Conservation (phyloP, 148 eudicot species). For the Nepenthes gracilis region DNA sequence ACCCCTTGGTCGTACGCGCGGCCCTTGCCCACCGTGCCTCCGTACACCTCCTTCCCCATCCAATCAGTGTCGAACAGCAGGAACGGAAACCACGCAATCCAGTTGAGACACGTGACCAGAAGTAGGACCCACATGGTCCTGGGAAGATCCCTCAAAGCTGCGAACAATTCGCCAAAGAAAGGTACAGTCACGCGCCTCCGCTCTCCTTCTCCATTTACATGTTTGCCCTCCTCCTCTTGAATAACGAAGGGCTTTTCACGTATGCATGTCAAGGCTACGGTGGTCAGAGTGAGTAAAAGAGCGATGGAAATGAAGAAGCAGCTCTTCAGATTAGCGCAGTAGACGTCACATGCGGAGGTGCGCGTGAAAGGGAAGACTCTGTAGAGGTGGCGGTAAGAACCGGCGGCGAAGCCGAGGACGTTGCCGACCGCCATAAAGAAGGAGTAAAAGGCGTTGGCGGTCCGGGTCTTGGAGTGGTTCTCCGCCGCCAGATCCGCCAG, state of each 20-base stretch:
- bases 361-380: slow-evolving; percentile 43
- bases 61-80: slow-evolving; percentile 59
- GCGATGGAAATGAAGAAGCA: slow-evolving; percentile 27
- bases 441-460: background rate
- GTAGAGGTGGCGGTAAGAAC: slow-evolving; percentile 39
- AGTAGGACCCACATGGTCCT: slow-evolving; percentile 45
- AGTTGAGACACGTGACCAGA: slow-evolving; percentile 45
- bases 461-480: slow-evolving; percentile 1
- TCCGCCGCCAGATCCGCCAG: background rate
- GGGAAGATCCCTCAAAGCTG: slow-evolving; percentile 36
- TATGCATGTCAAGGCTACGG: slow-evolving; percentile 1
- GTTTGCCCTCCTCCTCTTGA: background rate
- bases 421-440: slow-evolving; percentile 50
- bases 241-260: background rate
- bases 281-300: slow-evolving; percentile 16
- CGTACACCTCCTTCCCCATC: slow-evolving; percentile 64
- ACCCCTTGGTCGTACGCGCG: slow-evolving; percentile 37
- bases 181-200: slow-evolving; percentile 22
- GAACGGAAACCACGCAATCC: slow-evolving; percentile 72
- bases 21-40: slow-evolving; percentile 41
- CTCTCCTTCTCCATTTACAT: background rate
- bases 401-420: slow-evolving; percentile 57
- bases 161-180: slow-evolving; percentile 53
- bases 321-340: slow-evolving; percentile 63
- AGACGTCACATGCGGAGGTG: slow-evolving; percentile 28